Evolutionary conservation across 441 rosid genomes (phyloP).

Genomic region (Syzygium malaccense): DNA sequence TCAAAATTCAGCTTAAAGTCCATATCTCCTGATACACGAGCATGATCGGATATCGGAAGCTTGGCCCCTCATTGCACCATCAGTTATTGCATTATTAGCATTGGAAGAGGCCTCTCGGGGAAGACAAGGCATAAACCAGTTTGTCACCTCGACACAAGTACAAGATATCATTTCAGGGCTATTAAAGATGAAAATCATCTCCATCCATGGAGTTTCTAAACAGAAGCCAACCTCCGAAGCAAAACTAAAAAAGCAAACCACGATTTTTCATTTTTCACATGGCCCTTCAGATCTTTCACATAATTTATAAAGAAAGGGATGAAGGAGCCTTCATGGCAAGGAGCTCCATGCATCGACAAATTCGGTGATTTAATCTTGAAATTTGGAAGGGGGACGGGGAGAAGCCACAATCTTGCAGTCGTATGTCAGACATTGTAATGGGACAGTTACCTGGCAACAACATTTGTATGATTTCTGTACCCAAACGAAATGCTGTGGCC

Average conservation of each 20-base stretch:
- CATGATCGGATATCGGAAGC: neutral
- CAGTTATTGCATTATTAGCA: neutral
- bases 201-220: neutral
- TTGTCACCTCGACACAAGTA: neutral
- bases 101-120: neutral
- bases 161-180: neutral
- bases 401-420: neutral
- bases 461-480: conserved; percentile 89
- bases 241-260: neutral
- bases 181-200: neutral
- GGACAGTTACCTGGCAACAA: conserved; percentile 62
- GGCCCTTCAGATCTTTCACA: neutral
- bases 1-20: conserved; percentile 1
- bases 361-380: neutral
- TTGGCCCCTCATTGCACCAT: neutral
- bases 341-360: neutral
- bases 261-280: neutral
- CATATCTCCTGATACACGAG: neutral
- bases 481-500: conserved; percentile 79
- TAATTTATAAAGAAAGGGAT: neutral
- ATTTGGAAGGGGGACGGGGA: neutral
- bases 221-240: neutral
- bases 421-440: neutral
- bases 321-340: neutral
- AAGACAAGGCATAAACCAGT: neutral